phyloP scores from a whole-genome alignment of 2,329 filamentous ascomycete species.

The Ilyonectria destructans region DNA sequence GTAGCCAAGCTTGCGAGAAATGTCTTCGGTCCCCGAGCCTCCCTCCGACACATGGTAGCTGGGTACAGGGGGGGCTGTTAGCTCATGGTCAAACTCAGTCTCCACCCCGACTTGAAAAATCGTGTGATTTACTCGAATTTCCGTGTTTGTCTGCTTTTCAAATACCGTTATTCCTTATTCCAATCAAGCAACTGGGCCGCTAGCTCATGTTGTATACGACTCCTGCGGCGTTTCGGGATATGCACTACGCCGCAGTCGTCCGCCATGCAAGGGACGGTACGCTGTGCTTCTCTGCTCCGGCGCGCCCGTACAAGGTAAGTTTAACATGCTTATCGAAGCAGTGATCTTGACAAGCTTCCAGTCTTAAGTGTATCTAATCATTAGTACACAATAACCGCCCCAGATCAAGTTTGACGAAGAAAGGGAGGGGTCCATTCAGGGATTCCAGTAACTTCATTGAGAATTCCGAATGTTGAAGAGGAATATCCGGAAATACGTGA shows the following conservation, averaged over 20 bases:
- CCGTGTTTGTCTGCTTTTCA: neutral
- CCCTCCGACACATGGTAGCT: neutral
- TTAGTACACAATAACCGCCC: too few relatives aligned
- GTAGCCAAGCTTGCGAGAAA: too few relatives aligned
- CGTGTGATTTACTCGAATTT: slow-evolving; percentile 2
- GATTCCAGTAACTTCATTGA: too few relatives aligned
- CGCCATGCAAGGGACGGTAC: too few relatives aligned
- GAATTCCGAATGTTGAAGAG: too few relatives aligned
- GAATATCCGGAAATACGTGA: too few relatives aligned
- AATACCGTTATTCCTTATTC: neutral
- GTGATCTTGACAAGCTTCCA: too few relatives aligned
- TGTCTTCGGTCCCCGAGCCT: neutral
- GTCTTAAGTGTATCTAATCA: too few relatives aligned
- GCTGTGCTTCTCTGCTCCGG: neutral
- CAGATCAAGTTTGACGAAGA: too few relatives aligned
- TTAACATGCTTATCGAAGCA: too few relatives aligned
- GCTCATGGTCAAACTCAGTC: neutral
- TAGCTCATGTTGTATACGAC: neutral
- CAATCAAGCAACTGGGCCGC: neutral
- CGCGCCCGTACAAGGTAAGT: too few relatives aligned
- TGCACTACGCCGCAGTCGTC: neutral
- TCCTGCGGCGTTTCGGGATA: neutral
- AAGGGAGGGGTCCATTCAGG: too few relatives aligned
- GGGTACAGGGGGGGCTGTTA: neutral
- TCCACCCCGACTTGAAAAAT: neutral